phyloP scores from a whole-genome alignment of 1,284 basidiomycete species.

The Vanrija sp. region DNA sequence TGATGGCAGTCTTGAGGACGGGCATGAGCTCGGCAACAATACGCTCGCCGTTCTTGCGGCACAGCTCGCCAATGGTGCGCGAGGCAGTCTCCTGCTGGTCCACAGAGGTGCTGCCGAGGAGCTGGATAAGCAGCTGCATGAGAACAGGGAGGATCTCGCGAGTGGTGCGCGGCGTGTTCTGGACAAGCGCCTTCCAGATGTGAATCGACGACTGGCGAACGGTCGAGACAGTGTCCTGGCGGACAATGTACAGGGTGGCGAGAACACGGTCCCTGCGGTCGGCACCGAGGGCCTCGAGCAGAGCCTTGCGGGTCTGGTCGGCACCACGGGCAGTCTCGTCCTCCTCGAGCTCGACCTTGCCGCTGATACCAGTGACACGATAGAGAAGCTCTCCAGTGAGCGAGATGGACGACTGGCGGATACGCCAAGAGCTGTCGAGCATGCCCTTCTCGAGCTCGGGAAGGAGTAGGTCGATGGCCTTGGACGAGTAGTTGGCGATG shows the following conservation, averaged over 20 bases:
- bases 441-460: slow-evolving; percentile 93
- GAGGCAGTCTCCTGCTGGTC: slow-evolving; percentile 93
- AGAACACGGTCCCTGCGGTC: slow-evolving; percentile 88
- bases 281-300: slow-evolving; percentile 80
- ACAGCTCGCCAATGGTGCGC: slow-evolving; percentile 82
- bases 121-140: slow-evolving; percentile 65
- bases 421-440: slow-evolving; percentile 93
- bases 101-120: slow-evolving; percentile 71
- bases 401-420: slow-evolving; percentile 90
- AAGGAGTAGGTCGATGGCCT: slow-evolving; percentile 88
- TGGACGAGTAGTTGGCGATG: slow-evolving; percentile 87
- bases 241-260: slow-evolving; percentile 81
- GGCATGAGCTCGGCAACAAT: slow-evolving; percentile 80
- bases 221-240: slow-evolving; percentile 86
- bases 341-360: slow-evolving; percentile 81
- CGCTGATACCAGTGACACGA: slow-evolving; percentile 96
- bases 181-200: slow-evolving; percentile 97
- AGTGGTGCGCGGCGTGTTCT: slow-evolving; percentile 64
- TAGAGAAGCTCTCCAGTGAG: slow-evolving; percentile 94
- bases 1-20: slow-evolving; percentile 66
- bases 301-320: slow-evolving; percentile 76
- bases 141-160: slow-evolving; percentile 89
- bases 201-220: slow-evolving; percentile 90
- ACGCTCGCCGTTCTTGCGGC: slow-evolving; percentile 93
- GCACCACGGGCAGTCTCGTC: slow-evolving; percentile 65